Evolutionary conservation across 2,329 filamentous ascomycete species (phyloP).

Genomic region (Escovopsis weberi): DNA sequence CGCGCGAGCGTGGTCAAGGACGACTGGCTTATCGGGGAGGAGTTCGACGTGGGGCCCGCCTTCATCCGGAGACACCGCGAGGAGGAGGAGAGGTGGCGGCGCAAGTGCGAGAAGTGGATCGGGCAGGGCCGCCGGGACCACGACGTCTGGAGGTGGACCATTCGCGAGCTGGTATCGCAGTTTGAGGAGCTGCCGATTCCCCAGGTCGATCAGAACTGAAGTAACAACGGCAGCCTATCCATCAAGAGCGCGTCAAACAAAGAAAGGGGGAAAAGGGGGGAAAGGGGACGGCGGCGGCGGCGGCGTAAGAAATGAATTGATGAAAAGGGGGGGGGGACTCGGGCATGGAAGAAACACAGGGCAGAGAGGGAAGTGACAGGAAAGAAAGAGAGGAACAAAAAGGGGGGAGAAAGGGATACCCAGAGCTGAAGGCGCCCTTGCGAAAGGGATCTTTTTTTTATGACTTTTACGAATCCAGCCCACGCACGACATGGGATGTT

Average conservation of each 20-base stretch:
- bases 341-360: no score
- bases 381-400: no score
- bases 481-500: no score
- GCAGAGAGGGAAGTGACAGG: no score
- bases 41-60: slow-evolving; percentile 93
- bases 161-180: slow-evolving; percentile 41
- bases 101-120: slow-evolving; percentile 79
- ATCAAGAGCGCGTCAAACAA: background rate
- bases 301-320: background rate
- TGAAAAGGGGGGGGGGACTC: no score
- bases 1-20: slow-evolving; percentile 51
- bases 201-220: background rate
- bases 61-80: slow-evolving; percentile 80
- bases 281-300: no score
- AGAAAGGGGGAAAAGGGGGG: no score
- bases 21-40: slow-evolving; percentile 80
- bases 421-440: background rate
- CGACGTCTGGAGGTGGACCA: slow-evolving; percentile 65
- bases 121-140: slow-evolving; percentile 39
- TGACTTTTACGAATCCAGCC: background rate
- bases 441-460: no score
- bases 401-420: background rate
- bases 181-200: slow-evolving; percentile 24
- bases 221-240: no score
- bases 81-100: slow-evolving; percentile 83